phyloP scores from a whole-genome alignment of 495 filamentous ascomycete species.

The Hypoxylon cercidicola region DNA sequence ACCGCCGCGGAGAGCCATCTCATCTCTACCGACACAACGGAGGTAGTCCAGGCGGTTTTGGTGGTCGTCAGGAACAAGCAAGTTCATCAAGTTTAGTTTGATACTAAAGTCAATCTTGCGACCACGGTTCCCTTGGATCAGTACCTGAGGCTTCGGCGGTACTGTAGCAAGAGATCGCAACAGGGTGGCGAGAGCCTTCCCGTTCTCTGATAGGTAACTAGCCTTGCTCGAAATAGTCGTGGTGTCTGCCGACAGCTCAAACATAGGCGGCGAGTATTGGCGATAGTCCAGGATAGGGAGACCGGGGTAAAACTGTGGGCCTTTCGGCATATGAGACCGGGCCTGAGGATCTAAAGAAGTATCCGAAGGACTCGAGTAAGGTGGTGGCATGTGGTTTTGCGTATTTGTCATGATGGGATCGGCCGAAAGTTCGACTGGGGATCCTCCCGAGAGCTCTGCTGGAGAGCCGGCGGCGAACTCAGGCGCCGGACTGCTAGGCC shows the following conservation, averaged over 20 bases:
- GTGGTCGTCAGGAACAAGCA: constrained; percentile 56
- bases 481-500: constrained; percentile 17
- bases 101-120: constrained; percentile 58
- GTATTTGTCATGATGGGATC: not conserved
- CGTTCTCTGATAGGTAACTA: constrained; percentile 53
- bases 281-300: constrained; percentile 62
- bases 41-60: constrained; percentile 61
- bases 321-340: constrained; percentile 34
- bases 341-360: constrained; percentile 35
- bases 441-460: constrained; percentile 9
- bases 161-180: constrained; percentile 58
- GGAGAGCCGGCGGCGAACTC: constrained; percentile 12
- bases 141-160: constrained; percentile 63
- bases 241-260: constrained; percentile 59
- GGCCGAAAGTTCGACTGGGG: constrained; percentile 21
- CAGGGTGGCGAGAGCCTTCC: constrained; percentile 53
- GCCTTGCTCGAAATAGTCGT: constrained; percentile 56
- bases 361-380: constrained; percentile 57
- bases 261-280: constrained; percentile 59
- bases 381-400: constrained; percentile 48
- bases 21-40: constrained; percentile 58
- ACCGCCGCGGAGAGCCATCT: constrained; percentile 60
- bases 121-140: constrained; percentile 54
- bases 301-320: constrained; percentile 52
- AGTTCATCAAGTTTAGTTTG: constrained; percentile 63